These are phyloP conservation scores for Amanita rubescens DNA, from an alignment of 768 basidiomycete species.

Conservation along the genomic window DNA sequence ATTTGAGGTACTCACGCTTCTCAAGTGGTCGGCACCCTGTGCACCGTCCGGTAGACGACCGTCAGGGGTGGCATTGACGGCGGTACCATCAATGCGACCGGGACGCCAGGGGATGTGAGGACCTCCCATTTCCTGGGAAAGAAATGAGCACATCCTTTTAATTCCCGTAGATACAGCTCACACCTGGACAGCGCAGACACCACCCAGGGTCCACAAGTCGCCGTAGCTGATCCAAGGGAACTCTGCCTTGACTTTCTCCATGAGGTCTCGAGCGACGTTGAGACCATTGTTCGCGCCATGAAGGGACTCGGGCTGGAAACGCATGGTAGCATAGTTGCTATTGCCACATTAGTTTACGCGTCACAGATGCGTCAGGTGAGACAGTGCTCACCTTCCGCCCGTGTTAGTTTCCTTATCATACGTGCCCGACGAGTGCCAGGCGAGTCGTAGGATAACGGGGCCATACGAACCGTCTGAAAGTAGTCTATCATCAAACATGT, in stretches of 20 bases:
- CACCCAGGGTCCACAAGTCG: constrained; percentile 94
- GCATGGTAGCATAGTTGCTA: constrained; percentile 98
- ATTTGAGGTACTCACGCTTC: constrained; percentile 43
- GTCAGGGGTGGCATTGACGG: constrained; percentile 69
- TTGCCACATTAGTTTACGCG: constrained; percentile 8
- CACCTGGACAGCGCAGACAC: constrained; percentile 81
- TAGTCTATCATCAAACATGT: constrained; percentile 3
- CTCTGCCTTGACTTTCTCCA: constrained; percentile 84
- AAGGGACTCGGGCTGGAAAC: constrained; percentile 81
- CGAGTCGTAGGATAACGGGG: constrained; percentile 82
- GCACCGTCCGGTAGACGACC: constrained; percentile 86
- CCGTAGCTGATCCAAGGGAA: constrained; percentile 95
- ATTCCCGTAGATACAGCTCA: constrained; percentile 6
- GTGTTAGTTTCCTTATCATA: constrained; percentile 75
- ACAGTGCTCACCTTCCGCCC: constrained; percentile 64
- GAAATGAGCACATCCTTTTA: not conserved
- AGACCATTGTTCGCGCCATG: constrained; percentile 86
- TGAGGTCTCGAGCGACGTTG: constrained; percentile 66
- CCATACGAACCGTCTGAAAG: constrained; percentile 77
- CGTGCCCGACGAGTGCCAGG: constrained; percentile 93
- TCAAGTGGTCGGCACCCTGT: constrained; percentile 79
- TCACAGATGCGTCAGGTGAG: not conserved
- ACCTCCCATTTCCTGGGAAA: constrained; percentile 74
- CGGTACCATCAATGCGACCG: constrained; percentile 84
- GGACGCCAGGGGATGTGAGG: constrained; percentile 92